Evolutionary conservation across 2,329 filamentous ascomycete species (phyloP), one percentile per base, ranked within the genome.

Genomic region (Ceratocystiopsis sp.): DNA sequence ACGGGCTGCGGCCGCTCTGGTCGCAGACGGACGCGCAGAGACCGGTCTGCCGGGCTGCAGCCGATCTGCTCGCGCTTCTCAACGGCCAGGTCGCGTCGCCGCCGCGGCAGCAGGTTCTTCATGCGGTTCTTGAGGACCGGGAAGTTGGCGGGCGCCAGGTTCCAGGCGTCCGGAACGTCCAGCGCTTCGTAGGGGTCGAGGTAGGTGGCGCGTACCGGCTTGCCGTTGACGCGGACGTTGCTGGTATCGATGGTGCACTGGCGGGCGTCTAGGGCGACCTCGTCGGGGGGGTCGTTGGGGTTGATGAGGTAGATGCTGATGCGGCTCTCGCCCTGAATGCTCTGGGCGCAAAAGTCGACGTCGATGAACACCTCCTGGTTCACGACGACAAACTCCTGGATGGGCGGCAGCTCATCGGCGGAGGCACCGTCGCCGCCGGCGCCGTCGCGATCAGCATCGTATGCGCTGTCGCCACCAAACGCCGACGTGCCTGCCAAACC

Each of bases 351-450:
- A 58, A 98, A 93, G 62, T 93, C 83, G 56, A 98, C 69, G 54
- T 96, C 87, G 47, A 98, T 68, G 53, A 86, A 80, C 41, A 98
- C 79, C 58, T 84, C 83, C 62, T 96, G 89, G 61, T 86, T 80
- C 43, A 84, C 70, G 45, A 96, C 64, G 36, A 70, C 56, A 48
- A 65, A 70, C 38, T 57, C 55, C 35, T 51, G 51, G 13, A 51
- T 45, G 9, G 48, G 46, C 11, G 45, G 45, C n/a, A 42, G 29
- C 3, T 29, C 29, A 17, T 46, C 42, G 15, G 4, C 32, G 32
- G 11, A 11, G 32, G 11, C 10, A 9, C 32, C 32, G 32, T 14
- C 32, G 32, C 32, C 32, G 32, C 32, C 32, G 32, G 4, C 11
- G 32, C 32, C 32, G 10, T 14, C 32, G 32, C 10, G 11, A 11